phyloP scores from a whole-genome alignment of 345 rosid species.

The Linum usitatissimum region DNA sequence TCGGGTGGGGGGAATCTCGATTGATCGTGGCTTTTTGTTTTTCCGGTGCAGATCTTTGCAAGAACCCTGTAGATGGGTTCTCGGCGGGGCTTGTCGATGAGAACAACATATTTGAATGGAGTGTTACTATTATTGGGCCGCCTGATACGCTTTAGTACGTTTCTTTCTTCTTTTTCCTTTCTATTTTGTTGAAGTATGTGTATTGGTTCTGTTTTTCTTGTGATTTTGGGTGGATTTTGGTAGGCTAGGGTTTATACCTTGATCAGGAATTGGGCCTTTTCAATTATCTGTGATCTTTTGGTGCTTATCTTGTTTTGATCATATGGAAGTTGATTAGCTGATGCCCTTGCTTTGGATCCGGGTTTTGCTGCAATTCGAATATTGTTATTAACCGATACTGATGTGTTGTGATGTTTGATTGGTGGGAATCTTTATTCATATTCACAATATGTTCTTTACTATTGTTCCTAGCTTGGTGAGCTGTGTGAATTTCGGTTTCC shows the following conservation, averaged over 20 bases:
- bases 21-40: constrained; percentile 15
- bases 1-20: constrained; percentile 3
- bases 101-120: constrained; percentile 86
- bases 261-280: background rate
- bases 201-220: background rate
- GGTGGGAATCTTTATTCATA: too few relatives aligned
- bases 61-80: constrained; percentile 91
- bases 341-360: background rate
- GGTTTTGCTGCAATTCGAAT: background rate
- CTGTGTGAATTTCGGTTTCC: too few relatives aligned
- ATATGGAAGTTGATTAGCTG: background rate
- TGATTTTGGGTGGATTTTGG: background rate
- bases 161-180: background rate
- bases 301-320: background rate
- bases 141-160: constrained; percentile 88
- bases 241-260: background rate
- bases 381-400: too few relatives aligned
- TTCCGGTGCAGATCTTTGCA: constrained; percentile 79
- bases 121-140: constrained; percentile 88
- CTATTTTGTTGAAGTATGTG: background rate
- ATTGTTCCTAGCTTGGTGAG: too few relatives aligned
- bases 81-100: constrained; percentile 98
- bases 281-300: background rate
- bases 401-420: too few relatives aligned
- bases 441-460: too few relatives aligned